These are phyloP conservation scores for Ocimum tenuiflorum DNA, from an alignment of 257 asterid genomes.

Conservation along the genomic window DNA sequence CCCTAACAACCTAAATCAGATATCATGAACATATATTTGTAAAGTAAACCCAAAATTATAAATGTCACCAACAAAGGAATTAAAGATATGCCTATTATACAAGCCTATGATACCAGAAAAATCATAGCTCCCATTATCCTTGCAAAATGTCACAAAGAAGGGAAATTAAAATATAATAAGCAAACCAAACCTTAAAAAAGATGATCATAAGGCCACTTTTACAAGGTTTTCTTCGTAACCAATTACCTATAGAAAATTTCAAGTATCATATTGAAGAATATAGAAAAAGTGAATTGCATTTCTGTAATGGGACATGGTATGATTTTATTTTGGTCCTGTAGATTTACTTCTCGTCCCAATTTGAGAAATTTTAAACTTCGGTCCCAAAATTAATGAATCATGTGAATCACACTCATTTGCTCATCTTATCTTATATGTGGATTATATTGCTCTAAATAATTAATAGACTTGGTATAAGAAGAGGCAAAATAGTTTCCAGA, in stretches of 20 bases:
- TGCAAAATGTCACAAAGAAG: background rate
- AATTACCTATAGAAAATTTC: background rate
- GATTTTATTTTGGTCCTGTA: too few relatives aligned
- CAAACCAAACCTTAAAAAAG: background rate
- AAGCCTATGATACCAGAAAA: background rate
- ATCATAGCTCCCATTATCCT: background rate
- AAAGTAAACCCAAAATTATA: background rate
- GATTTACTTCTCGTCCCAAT: too few relatives aligned
- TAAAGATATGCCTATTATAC: background rate
- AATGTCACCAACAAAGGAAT: background rate
- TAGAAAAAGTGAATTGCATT: too few relatives aligned
- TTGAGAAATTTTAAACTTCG: too few relatives aligned
- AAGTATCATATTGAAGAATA: background rate
- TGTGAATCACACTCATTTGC: too few relatives aligned
- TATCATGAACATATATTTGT: background rate
- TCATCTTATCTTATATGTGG: too few relatives aligned
- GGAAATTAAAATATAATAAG: background rate
- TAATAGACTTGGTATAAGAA: too few relatives aligned
- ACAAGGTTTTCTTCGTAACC: background rate
- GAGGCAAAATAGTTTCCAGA: too few relatives aligned
- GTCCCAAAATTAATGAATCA: too few relatives aligned
- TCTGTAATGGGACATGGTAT: too few relatives aligned
- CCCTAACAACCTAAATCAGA: conserved; percentile 1
- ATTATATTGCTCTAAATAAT: too few relatives aligned
- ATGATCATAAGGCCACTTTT: background rate